A percentile compares a stretch with the other conserved stretches of the same genome.
Conservation (phyloP, 768 basidiomycete species). For the Leccinum variicolor region DNA sequence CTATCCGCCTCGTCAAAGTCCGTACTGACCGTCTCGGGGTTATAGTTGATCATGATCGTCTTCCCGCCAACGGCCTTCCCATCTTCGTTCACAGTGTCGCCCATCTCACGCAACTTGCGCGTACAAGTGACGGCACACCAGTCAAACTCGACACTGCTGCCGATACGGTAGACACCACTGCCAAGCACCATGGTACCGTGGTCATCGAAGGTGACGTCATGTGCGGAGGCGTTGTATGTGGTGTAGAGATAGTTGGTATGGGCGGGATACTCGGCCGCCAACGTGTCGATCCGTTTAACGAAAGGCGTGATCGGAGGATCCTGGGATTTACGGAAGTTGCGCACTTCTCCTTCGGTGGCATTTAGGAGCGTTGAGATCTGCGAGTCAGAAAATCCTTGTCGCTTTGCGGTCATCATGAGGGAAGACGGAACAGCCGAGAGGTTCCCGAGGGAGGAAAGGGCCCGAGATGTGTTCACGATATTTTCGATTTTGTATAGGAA, state of each 20-base stretch:
- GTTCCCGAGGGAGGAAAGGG: slow-evolving; percentile 66
- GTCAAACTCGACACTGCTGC: slow-evolving; percentile 98
- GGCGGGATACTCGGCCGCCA: slow-evolving; percentile 98
- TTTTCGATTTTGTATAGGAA: slow-evolving; percentile 99
- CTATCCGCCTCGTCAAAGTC: slow-evolving; percentile 99
- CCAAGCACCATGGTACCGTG: slow-evolving; percentile 99
- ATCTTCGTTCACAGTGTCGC: slow-evolving; percentile 32
- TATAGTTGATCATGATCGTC: slow-evolving; percentile 99
- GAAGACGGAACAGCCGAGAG: slow-evolving; percentile 68
- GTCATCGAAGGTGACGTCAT: slow-evolving; percentile 94
- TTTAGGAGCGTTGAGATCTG: slow-evolving; percentile 85
- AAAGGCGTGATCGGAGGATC: slow-evolving; percentile 79
- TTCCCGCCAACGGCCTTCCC: slow-evolving; percentile 43
- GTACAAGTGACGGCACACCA: slow-evolving; percentile 99
- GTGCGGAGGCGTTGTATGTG: slow-evolving; percentile 94
- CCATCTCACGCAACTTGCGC: slow-evolving; percentile 86
- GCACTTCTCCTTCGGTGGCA: slow-evolving; percentile 73
- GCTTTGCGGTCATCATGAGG: slow-evolving; percentile 84
- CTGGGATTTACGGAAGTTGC: slow-evolving; percentile 80
- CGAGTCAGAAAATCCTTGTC: slow-evolving; percentile 91
- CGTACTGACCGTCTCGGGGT: slow-evolving; percentile 98
- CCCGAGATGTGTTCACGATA: slow-evolving; percentile 85
- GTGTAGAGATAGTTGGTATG: slow-evolving; percentile 99
- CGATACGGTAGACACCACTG: slow-evolving; percentile 97
- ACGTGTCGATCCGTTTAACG: slow-evolving; percentile 98